These are phyloP conservation scores for Anisogramma anomala DNA, from an alignment of 2,329 filamentous ascomycete species.

Conservation along the genomic window DNA sequence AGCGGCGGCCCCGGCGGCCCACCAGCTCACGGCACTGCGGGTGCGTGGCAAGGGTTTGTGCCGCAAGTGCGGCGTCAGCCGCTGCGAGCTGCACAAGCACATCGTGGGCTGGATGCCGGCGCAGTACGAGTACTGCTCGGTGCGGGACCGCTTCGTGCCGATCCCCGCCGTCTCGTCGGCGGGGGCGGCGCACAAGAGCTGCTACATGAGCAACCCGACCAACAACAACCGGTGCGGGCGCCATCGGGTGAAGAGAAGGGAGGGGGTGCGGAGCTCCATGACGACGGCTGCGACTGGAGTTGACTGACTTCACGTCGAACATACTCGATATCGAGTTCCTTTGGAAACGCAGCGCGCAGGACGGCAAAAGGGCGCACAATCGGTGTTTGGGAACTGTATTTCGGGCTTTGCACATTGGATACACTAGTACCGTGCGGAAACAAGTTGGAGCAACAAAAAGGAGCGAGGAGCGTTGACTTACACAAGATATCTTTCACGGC, in stretches of 20 bases:
- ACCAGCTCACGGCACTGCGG: constrained; percentile 34
- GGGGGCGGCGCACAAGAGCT: constrained; percentile 36
- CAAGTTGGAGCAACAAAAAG: too few species aligned
- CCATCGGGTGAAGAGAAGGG: constrained; percentile 30
- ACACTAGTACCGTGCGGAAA: too few species aligned
- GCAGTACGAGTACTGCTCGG: constrained; percentile 47
- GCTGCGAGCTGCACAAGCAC: constrained; percentile 53
- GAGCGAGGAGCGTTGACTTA: too few species aligned
- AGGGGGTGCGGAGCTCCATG: constrained; percentile 8
- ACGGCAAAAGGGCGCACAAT: too few species aligned
- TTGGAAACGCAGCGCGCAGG: too few species aligned
- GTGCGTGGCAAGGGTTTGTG: constrained; percentile 50
- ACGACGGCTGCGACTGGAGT: neutral
- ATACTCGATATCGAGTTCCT: too few species aligned
- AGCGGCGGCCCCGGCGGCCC: constrained; percentile 12
- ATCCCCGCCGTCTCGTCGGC: too few species aligned
- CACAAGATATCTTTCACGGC: too few species aligned
- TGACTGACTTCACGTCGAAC: too few species aligned
- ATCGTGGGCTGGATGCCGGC: constrained; percentile 48
- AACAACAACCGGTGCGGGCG: constrained; percentile 47
- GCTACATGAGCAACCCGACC: constrained; percentile 49
- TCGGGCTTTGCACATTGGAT: too few species aligned
- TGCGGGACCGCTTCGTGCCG: constrained; percentile 45
- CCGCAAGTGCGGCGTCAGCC: constrained; percentile 47
- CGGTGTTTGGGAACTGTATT: too few species aligned